A percentile compares a stretch with the other conserved stretches of the same genome.
Evolutionary conservation across 805 yeast species (phyloP).

Genomic region (Jamesozyma hellenica): DNA sequence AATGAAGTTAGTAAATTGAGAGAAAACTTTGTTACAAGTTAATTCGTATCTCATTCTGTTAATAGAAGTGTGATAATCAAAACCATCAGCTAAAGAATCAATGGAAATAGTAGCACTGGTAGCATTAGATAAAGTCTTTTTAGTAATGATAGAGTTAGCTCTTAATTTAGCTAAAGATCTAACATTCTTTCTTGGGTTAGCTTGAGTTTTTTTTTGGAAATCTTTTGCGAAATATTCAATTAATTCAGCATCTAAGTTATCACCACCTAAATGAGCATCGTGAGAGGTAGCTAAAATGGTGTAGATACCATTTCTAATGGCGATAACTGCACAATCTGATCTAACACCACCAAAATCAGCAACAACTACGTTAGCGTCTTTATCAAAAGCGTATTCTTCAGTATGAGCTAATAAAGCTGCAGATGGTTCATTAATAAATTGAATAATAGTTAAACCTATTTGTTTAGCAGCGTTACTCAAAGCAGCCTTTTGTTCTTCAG

Average conservation of each 20-base stretch:
- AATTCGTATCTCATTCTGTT: constrained; percentile 92
- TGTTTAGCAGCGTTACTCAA: constrained; percentile 50
- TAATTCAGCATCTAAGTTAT: constrained; percentile 67
- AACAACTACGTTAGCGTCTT: constrained; percentile 47
- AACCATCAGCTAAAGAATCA: constrained; percentile 89
- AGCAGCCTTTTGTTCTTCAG: constrained; percentile 58
- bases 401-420: constrained; percentile 80
- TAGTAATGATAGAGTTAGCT: constrained; percentile 72
- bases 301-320: constrained; percentile 88
- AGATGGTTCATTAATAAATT: constrained; percentile 84
- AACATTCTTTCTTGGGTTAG: constrained; percentile 69
- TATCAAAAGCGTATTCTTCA: constrained; percentile 36
- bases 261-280: constrained; percentile 79
- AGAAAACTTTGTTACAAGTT: constrained; percentile 67
- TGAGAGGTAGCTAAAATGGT: constrained; percentile 82
- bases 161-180: constrained; percentile 83
- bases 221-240: constrained; percentile 83
- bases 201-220: constrained; percentile 77
- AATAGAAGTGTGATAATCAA: constrained; percentile 83
- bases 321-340: constrained; percentile 88
- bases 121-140: constrained; percentile 87
- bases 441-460: constrained; percentile 73
- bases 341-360: constrained; percentile 96
- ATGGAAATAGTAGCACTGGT: constrained; percentile 83
- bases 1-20: constrained; percentile 67